A percentile compares a stretch with the other conserved stretches of the same genome.
These are phyloP conservation scores for Fennellomyces sp. DNA, from an alignment of 371 early-diverging fungal species.

Conservation along the genomic window DNA sequence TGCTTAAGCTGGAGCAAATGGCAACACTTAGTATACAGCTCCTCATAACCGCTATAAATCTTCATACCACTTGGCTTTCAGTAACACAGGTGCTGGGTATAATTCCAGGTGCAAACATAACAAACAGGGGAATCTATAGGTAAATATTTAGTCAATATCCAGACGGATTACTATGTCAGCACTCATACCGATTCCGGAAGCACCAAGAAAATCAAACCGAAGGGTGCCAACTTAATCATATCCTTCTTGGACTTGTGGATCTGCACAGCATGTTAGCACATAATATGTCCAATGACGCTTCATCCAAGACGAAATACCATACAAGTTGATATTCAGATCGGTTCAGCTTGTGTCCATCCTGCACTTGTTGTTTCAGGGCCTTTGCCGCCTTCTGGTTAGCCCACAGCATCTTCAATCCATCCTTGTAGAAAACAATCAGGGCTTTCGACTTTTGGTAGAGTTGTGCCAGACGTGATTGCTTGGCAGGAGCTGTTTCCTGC, in stretches of 20 bases:
- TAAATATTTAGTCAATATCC: not conserved
- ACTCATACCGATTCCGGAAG: conserved; percentile 62
- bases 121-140: conserved; percentile 57
- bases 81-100: conserved; percentile 68
- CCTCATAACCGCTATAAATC: not conserved
- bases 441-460: conserved; percentile 46
- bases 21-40: not conserved
- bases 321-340: conserved; percentile 42
- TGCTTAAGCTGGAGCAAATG: conserved; percentile 47
- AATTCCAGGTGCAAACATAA: conserved; percentile 62
- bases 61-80: conserved; percentile 57
- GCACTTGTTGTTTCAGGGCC: conserved; percentile 30
- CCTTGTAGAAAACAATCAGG: conserved; percentile 53
- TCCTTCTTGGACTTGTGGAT: conserved; percentile 54
- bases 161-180: not conserved
- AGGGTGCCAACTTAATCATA: conserved; percentile 62
- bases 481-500: no score
- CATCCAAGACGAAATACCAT: not conserved
- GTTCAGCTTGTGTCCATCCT: conserved; percentile 46
- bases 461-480: conserved; percentile 27
- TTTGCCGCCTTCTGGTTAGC: conserved; percentile 52
- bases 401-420: conserved; percentile 63
- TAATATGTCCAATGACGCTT: not conserved
- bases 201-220: conserved; percentile 55
- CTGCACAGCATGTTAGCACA: conserved; percentile 20